These are phyloP conservation scores for Penicillium chermesinum DNA, from an alignment of 495 filamentous ascomycete genomes.

Conservation along the genomic window DNA sequence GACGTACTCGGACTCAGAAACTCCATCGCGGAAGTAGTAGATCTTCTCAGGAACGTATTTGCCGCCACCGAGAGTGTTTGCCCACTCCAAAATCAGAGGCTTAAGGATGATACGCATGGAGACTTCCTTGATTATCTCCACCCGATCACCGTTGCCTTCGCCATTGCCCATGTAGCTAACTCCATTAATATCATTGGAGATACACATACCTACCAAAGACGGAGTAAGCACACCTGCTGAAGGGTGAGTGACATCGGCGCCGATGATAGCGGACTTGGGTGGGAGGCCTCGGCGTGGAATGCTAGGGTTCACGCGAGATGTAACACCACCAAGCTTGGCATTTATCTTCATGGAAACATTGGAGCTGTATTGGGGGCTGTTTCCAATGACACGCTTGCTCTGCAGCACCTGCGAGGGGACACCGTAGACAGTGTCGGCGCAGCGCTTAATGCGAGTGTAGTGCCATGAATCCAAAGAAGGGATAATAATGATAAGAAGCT, in stretches of 20 bases:
- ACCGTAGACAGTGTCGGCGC: slow-evolving; percentile 73
- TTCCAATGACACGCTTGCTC: slow-evolving; percentile 53
- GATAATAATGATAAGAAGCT: slow-evolving; percentile 69
- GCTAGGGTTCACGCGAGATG: slow-evolving; percentile 41
- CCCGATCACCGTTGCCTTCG: slow-evolving; percentile 69
- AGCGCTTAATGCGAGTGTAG: slow-evolving; percentile 80
- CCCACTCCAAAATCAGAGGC: slow-evolving; percentile 60
- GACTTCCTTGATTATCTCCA: slow-evolving; percentile 62
- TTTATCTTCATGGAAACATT: slow-evolving; percentile 95
- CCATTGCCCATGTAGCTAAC: slow-evolving; percentile 70
- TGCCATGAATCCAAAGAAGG: slow-evolving; percentile 55
- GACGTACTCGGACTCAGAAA: slow-evolving; percentile 77
- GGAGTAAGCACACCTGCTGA: slow-evolving; percentile 56
- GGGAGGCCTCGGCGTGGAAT: slow-evolving; percentile 30
- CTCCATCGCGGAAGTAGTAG: slow-evolving; percentile 93
- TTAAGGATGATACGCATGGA: slow-evolving; percentile 62
- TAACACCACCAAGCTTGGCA: slow-evolving; percentile 86
- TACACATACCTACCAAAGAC: slow-evolving; percentile 83
- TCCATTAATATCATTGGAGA: slow-evolving; percentile 65
- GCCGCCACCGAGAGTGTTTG: slow-evolving; percentile 44
- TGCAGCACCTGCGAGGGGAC: slow-evolving; percentile 71
- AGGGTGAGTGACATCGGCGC: slow-evolving; percentile 84
- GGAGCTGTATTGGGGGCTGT: slow-evolving; percentile 69
- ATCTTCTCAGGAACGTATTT: slow-evolving; percentile 54
- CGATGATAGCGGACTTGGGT: slow-evolving; percentile 67